Evolutionary conservation across 352 stramenopile genomes (phyloP).

Genomic region (Globisporangium cederbergense): DNA sequence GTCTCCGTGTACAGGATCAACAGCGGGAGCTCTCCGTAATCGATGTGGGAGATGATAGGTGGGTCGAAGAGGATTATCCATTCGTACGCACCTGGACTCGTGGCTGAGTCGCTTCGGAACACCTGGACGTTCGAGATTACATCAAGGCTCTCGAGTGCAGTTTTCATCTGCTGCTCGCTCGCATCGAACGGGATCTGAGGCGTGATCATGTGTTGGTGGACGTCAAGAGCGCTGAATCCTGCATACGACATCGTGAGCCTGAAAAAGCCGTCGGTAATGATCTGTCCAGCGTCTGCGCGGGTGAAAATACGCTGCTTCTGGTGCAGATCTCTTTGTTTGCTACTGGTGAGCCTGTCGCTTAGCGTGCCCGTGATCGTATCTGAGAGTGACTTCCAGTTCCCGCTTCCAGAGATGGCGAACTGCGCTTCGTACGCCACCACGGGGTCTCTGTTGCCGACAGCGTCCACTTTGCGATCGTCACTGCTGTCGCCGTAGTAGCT

Average conservation of each 20-base stretch:
- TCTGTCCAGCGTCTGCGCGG: slow-evolving; percentile 39
- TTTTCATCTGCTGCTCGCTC: slow-evolving; percentile 52
- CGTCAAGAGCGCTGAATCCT: slow-evolving; percentile 30
- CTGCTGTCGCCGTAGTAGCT: slow-evolving; percentile 10
- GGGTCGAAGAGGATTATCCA: slow-evolving; percentile 62
- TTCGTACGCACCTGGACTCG: slow-evolving; percentile 29
- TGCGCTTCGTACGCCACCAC: slow-evolving; percentile 58
- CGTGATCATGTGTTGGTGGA: slow-evolving; percentile 42
- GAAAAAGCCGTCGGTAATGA: slow-evolving; percentile 53
- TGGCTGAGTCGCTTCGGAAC: slow-evolving; percentile 25
- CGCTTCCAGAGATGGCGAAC: slow-evolving; percentile 40
- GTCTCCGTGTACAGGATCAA: slow-evolving; percentile 52
- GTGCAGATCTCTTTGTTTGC: slow-evolving; percentile 20
- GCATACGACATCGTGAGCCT: slow-evolving; percentile 41
- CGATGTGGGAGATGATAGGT: neutral
- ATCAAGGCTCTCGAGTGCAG: slow-evolving; percentile 70
- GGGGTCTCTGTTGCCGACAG: slow-evolving; percentile 21
- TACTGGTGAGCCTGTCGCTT: neutral
- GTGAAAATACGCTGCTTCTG: slow-evolving; percentile 57
- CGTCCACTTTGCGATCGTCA: slow-evolving; percentile 11
- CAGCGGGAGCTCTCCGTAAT: slow-evolving; percentile 39
- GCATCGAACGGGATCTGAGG: slow-evolving; percentile 74
- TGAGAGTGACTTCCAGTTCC: slow-evolving; percentile 33
- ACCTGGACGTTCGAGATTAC: slow-evolving; percentile 59
- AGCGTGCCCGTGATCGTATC: slow-evolving; percentile 30